phyloP scores from a whole-genome alignment of 31 red algal genomes.

The Asparagopsis taxiformis region DNA sequence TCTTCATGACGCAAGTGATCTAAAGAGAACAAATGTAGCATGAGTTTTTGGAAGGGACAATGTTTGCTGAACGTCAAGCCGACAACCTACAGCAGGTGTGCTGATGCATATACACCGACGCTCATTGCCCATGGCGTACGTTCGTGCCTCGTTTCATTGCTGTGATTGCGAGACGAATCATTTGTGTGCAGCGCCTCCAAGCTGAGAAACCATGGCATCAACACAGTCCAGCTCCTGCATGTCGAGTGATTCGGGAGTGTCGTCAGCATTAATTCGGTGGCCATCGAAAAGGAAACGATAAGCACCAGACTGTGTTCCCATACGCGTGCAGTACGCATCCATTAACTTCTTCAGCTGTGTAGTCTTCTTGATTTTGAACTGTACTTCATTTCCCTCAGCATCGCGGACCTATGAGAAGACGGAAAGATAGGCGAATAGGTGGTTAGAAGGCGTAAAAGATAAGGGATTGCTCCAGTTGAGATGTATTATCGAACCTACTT shows the following conservation, averaged over 20 bases:
- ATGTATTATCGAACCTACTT: conserved; percentile 15
- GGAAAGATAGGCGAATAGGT: neutral
- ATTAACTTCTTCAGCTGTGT: conserved; percentile 97
- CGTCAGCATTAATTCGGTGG: conserved; percentile 89
- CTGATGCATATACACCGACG: too few relatives aligned
- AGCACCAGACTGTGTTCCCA: conserved; percentile 73
- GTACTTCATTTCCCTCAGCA: conserved; percentile 89
- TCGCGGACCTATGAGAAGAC: conserved; percentile 71
- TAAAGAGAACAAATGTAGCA: too few relatives aligned
- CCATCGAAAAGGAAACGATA: conserved; percentile 98
- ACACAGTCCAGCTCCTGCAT: conserved; percentile 97
- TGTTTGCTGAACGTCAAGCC: too few relatives aligned
- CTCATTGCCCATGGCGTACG: too few relatives aligned
- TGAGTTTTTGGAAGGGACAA: too few relatives aligned
- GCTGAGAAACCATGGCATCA: conserved; percentile 96
- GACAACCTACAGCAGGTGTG: too few relatives aligned
- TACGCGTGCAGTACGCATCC: conserved; percentile 87
- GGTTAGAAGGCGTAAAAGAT: neutral
- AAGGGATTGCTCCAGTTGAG: neutral
- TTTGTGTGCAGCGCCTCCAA: conserved; percentile 52
- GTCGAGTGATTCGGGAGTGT: conserved; percentile 86
- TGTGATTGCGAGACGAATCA: neutral
- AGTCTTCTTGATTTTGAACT: conserved; percentile 94
- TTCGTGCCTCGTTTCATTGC: too few relatives aligned
- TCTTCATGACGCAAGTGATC: too few relatives aligned